A percentile compares a stretch with the other conserved stretches of the same genome.
phyloP scores from a whole-genome alignment of 345 rosid species.

The Ailanthus altissimus region DNA sequence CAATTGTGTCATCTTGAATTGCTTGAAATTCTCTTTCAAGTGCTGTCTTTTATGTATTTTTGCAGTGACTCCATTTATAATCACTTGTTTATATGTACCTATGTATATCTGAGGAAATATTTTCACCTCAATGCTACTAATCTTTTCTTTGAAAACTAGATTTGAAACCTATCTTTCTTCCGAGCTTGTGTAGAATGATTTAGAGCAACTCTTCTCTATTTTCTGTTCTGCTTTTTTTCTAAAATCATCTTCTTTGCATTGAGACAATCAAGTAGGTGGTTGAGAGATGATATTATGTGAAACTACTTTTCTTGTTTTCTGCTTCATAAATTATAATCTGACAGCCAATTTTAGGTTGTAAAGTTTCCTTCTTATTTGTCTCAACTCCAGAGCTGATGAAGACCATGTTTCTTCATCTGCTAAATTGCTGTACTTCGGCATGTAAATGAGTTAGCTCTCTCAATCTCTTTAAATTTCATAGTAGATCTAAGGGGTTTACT shows the following conservation, averaged over 20 bases:
- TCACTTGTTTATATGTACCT: not conserved
- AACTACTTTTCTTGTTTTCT: not conserved
- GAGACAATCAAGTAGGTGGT: not conserved
- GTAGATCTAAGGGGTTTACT: not conserved
- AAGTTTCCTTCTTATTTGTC: not conserved
- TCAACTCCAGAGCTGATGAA: not conserved
- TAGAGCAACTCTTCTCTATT: not conserved
- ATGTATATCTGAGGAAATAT: not conserved
- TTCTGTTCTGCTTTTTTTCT: not conserved
- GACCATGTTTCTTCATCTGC: not conserved
- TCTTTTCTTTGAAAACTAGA: not conserved
- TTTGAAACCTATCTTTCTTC: not conserved
- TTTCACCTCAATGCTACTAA: not conserved
- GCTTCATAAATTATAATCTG: not conserved
- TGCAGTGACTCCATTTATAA: not conserved
- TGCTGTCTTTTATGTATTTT: not conserved
- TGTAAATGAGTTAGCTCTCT: not conserved
- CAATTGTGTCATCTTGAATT: not conserved
- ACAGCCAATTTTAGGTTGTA: not conserved
- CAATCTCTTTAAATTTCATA: not conserved
- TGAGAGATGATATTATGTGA: not conserved
- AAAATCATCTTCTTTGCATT: not conserved
- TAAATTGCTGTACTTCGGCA: slow-evolving; percentile 2
- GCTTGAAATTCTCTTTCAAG: not conserved
- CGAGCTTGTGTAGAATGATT: not conserved